Evolutionary conservation across 2,329 filamentous ascomycete species (phyloP).

Genomic region (Diaporthe sp.): DNA sequence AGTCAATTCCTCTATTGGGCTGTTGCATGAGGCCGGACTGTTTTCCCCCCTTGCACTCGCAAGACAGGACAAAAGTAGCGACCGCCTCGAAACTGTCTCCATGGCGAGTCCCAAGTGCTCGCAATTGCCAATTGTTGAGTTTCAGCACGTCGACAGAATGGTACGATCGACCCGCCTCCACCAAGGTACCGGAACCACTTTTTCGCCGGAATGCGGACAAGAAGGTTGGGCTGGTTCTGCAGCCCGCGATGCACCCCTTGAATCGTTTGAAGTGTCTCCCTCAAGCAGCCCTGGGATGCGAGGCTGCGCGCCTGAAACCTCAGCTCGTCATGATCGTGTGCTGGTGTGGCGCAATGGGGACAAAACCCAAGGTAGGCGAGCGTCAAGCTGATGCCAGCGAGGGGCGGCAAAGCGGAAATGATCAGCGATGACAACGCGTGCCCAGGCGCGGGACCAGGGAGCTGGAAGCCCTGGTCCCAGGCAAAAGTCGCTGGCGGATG

Average conservation of each 20-base stretch:
- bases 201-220: not conserved
- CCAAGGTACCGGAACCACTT: conserved; percentile 31
- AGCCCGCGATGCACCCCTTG: conserved; percentile 19
- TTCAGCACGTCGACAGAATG: conserved; percentile 16
- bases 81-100: not conserved
- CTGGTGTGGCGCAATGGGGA: not conserved
- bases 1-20: conserved; percentile 11
- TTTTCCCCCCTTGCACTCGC: conserved; percentile 15
- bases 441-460: not conserved
- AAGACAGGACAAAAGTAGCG: conserved; percentile 6
- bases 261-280: not conserved
- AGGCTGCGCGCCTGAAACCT: conserved; percentile 15
- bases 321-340: conserved; percentile 15
- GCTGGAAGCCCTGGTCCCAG: conserved; percentile 5
- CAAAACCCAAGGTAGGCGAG: conserved; percentile 6
- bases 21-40: not conserved
- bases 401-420: conserved; percentile 10
- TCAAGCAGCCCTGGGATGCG: not conserved
- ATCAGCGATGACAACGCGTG: conserved; percentile 26
- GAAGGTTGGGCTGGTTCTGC: conserved; percentile 14
- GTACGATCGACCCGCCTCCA: conserved; percentile 7
- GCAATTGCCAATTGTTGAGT: conserved; percentile 22
- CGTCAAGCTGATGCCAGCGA: conserved; percentile 13
- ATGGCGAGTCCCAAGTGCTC: not conserved
- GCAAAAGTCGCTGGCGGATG: not conserved